These are phyloP conservation scores for Penicillium olsonii DNA, from an alignment of 2,329 filamentous ascomycete genomes.

Conservation along the genomic window DNA sequence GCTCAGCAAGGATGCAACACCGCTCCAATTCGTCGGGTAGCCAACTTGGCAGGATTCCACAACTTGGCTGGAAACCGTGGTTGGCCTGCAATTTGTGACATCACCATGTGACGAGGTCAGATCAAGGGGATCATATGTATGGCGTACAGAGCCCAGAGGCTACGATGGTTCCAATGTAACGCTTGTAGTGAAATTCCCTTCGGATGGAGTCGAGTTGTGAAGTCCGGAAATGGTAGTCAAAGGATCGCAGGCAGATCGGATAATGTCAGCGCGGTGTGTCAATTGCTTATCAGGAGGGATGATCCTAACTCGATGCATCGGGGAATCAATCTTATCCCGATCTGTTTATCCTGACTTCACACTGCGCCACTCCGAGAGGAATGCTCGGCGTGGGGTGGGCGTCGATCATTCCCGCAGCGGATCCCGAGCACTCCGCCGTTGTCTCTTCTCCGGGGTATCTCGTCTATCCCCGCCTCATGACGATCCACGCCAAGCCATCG, in stretches of 20 bases:
- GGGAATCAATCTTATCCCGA: neutral
- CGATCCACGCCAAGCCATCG: conserved; percentile 2
- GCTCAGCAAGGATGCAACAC: neutral
- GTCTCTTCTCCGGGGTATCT: too few relatives aligned
- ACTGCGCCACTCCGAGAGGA: conserved; percentile 4
- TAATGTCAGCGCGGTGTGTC: conserved; percentile 6
- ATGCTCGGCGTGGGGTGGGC: conserved; percentile 4
- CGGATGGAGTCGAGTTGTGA: too few relatives aligned
- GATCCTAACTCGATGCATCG: conserved; percentile 7
- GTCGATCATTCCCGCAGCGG: conserved; percentile 1
- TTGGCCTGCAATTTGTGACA: conserved; percentile 1
- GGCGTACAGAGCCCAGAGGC: too few relatives aligned
- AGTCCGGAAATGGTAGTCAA: neutral
- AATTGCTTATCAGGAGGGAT: conserved; percentile 2
- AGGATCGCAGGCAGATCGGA: neutral
- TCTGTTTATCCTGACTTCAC: neutral
- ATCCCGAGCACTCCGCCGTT: conserved; percentile 2
- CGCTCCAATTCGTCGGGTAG: neutral
- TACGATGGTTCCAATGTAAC: neutral
- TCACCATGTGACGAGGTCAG: conserved; percentile 2
- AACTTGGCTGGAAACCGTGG: neutral
- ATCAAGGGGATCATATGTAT: neutral
- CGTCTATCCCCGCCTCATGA: neutral
- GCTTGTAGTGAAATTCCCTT: neutral
- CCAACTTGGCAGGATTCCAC: neutral